Percentiles rank a stretch among this genome's conserved stretches.
These are phyloP conservation scores for Nosema muscidifuracis DNA, from an alignment of 371 early-diverging fungal genomes.

Conservation along the genomic window DNA sequence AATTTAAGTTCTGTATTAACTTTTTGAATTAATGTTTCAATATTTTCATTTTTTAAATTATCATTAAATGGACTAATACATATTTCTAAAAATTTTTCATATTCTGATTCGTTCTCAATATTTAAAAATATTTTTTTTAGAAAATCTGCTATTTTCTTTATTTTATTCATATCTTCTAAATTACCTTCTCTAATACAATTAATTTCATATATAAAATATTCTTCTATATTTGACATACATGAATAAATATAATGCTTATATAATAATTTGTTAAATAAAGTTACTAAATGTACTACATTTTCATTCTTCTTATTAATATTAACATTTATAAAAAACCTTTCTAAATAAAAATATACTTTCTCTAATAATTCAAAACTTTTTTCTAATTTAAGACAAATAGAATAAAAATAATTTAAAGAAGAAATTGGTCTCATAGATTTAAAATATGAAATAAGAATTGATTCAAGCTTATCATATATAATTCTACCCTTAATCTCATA, in stretches of 20 bases:
- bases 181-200: background rate
- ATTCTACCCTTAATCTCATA: slow-evolving; percentile 43
- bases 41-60: background rate
- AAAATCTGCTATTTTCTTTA: slow-evolving; percentile 1
- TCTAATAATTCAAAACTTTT: background rate
- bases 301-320: slow-evolving; percentile 11
- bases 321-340: slow-evolving; percentile 42
- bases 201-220: slow-evolving; percentile 42
- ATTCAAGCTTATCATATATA: slow-evolving; percentile 33
- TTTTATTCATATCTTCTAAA: slow-evolving; percentile 7
- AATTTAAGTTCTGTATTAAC: slow-evolving; percentile 34
- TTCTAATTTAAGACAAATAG: background rate
- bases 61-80: slow-evolving; percentile 25
- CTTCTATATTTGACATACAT: slow-evolving; percentile 17
- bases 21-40: slow-evolving; percentile 25
- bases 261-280: slow-evolving; percentile 21
- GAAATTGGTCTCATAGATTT: slow-evolving; percentile 6
- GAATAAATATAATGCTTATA: slow-evolving; percentile 40
- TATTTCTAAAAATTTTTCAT: slow-evolving; percentile 10
- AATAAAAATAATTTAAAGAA: slow-evolving; percentile 15
- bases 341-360: slow-evolving; percentile 37
- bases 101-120: slow-evolving; percentile 18
- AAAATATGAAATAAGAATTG: slow-evolving; percentile 14
- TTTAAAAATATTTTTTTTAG: slow-evolving; percentile 10
- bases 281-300: slow-evolving; percentile 14